Conservation (phyloP, 2,329 filamentous ascomycete species). For the Pestalotiopsis sp. region DNA sequence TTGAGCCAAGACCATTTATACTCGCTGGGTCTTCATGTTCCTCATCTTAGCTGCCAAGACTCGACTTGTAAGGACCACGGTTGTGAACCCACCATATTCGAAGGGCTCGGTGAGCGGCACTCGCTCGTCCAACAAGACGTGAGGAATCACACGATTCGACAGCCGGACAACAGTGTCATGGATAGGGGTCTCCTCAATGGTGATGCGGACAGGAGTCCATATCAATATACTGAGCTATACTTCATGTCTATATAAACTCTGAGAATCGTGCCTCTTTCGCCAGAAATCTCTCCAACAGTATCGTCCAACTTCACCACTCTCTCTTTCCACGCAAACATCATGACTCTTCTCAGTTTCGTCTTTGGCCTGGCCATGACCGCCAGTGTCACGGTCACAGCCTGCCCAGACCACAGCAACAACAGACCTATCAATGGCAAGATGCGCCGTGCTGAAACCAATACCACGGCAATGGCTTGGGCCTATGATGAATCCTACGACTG, state of each 20-base stretch:
- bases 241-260: background rate
- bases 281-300: background rate
- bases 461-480: slow-evolving; percentile 23
- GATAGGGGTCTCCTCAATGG: background rate
- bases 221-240: background rate
- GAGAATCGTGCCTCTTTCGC: background rate
- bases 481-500: slow-evolving; percentile 43
- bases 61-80: background rate
- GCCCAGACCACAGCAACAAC: background rate
- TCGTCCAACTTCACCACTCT: background rate
- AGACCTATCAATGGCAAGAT: background rate
- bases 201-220: background rate
- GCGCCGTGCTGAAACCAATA: background rate
- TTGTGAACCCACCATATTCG: background rate
- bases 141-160: background rate
- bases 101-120: background rate
- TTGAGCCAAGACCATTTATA: background rate
- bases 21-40: background rate
- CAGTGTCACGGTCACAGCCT: background rate
- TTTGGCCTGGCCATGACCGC: background rate
- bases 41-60: background rate
- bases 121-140: background rate
- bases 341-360: background rate
- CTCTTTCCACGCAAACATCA: background rate
- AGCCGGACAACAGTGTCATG: background rate